Evolutionary conservation across 2,329 filamentous ascomycete genomes (phyloP).

Genomic region (Gaeumannomyces tritici): DNA sequence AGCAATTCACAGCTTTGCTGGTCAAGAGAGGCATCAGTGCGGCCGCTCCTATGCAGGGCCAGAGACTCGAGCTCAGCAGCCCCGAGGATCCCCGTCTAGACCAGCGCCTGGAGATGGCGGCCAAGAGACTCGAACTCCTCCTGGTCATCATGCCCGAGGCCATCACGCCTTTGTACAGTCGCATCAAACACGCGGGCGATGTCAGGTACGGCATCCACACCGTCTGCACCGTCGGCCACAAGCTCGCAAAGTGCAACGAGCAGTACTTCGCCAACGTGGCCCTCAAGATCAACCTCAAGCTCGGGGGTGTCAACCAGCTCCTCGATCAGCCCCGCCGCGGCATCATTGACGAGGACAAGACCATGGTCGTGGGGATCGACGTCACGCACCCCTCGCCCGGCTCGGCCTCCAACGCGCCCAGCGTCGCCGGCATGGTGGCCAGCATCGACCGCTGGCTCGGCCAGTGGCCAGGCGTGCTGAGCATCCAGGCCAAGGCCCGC

Average conservation of each 20-base stretch:
- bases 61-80: neutral
- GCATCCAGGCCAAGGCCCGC: neutral
- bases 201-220: conserved; percentile 58
- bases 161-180: conserved; percentile 44
- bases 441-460: conserved; percentile 59
- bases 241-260: conserved; percentile 13
- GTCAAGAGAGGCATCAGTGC: conserved; percentile 8
- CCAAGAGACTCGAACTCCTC: conserved; percentile 20
- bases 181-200: conserved; percentile 61
- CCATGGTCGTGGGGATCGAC: conserved; percentile 82
- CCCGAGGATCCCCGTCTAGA: conserved; percentile 5
- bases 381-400: conserved; percentile 66
- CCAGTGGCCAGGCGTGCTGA: conserved; percentile 60
- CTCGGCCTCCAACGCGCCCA: conserved; percentile 21
- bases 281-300: conserved; percentile 76
- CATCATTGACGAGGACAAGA: conserved; percentile 44
- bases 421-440: conserved; percentile 72
- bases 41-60: neutral
- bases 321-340: neutral
- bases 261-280: conserved; percentile 60
- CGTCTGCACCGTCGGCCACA: conserved; percentile 45
- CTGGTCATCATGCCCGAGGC: conserved; percentile 49
- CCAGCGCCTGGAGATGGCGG: neutral
- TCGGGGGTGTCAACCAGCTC: conserved; percentile 63
- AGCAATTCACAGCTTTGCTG: conserved; percentile 5